These are phyloP conservation scores for Trametes versicolor DNA, from an alignment of 1,284 basidiomycete genomes.

Conservation along the genomic window DNA sequence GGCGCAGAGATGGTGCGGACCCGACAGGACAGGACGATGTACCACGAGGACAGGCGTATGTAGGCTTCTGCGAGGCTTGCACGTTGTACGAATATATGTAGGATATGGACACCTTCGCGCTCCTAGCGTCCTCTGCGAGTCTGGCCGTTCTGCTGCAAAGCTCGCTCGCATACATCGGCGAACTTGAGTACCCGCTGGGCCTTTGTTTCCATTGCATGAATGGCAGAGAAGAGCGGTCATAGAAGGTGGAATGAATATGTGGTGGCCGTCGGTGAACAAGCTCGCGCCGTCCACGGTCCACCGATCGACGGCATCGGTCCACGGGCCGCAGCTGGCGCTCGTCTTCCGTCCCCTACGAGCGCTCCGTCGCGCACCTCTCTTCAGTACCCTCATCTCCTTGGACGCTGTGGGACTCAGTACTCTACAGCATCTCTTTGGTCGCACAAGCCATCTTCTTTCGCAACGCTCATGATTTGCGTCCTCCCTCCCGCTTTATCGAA, in stretches of 20 bases:
- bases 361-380: neutral
- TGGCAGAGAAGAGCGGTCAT: neutral
- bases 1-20: slow-evolving; percentile 8
- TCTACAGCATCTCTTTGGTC: neutral
- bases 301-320: neutral
- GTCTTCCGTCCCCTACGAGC: neutral
- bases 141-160: no score
- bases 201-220: neutral
- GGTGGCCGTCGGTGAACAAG: slow-evolving; percentile 7
- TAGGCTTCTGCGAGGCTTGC: slow-evolving; percentile 14
- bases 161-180: neutral
- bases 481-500: neutral
- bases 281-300: neutral
- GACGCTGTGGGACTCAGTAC: neutral
- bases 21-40: neutral
- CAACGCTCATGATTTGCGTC: no score
- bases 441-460: no score
- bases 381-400: neutral
- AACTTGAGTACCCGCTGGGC: neutral
- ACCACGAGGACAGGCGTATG: slow-evolving; percentile 13
- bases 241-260: neutral
- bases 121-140: no score
- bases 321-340: slow-evolving; percentile 14
- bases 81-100: slow-evolving; percentile 19
- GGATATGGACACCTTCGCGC: slow-evolving; percentile 3